Evolutionary conservation across 352 stramenopile species (phyloP).

Genomic region (Pythium graminicola): DNA sequence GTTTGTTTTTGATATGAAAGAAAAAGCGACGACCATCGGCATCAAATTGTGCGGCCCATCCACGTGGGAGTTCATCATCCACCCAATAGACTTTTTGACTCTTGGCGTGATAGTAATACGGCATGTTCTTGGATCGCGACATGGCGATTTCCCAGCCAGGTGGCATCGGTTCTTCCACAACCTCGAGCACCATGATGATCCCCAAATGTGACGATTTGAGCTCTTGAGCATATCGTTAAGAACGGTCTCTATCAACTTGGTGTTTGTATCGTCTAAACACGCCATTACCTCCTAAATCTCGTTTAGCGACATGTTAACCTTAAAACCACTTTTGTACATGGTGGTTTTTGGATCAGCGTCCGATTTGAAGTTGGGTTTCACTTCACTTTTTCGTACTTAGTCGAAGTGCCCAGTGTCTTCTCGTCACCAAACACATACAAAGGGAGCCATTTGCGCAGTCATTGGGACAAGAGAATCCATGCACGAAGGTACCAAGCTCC

Average conservation of each 20-base stretch:
- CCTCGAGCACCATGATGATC: constrained; percentile 36
- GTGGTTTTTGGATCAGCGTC: neutral
- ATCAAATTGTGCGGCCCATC: constrained; percentile 80
- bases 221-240: neutral
- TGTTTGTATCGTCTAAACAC: neutral
- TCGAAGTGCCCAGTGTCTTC: neutral
- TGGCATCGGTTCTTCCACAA: constrained; percentile 55
- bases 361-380: constrained; percentile 2
- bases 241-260: neutral
- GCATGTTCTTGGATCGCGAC: constrained; percentile 77
- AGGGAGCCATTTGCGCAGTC: neutral
- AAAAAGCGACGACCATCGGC: constrained; percentile 48
- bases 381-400: constrained; percentile 9
- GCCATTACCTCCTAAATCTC: too few relatives aligned
- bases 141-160: constrained; percentile 70
- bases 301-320: too few relatives aligned
- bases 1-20: constrained; percentile 76
- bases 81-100: constrained; percentile 81
- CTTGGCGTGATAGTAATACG: constrained; percentile 79
- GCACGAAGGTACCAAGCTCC: constrained; percentile 17
- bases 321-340: neutral
- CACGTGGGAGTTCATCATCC: constrained; percentile 68
- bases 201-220: too few relatives aligned
- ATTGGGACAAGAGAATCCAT: neutral
- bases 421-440: neutral